Evolutionary conservation across 148 eudicot species (phyloP).

Genomic region (Rhododendron molle): DNA sequence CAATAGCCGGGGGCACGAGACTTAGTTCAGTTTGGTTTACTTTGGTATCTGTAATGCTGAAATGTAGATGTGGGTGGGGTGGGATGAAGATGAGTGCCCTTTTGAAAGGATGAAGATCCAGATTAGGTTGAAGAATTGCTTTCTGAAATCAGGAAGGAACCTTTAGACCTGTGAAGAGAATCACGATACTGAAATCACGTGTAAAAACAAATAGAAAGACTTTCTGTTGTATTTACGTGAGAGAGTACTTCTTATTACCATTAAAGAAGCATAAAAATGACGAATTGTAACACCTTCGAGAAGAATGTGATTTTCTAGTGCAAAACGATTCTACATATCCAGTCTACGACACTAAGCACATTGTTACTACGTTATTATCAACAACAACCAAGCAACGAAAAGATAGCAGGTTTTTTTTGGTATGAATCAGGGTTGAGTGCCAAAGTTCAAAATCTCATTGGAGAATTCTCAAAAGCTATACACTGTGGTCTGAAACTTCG

Average conservation of each 20-base stretch:
- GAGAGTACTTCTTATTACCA: background rate
- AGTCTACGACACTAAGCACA: background rate
- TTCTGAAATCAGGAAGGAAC: conserved; percentile 3
- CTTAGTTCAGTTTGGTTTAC: background rate
- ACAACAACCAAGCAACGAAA: background rate
- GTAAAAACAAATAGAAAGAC: background rate
- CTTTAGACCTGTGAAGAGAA: background rate
- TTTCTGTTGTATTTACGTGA: background rate
- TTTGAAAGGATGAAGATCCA: conserved; percentile 4
- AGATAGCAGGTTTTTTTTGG: background rate
- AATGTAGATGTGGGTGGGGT: background rate
- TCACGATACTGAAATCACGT: background rate
- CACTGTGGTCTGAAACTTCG: background rate
- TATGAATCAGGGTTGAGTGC: background rate
- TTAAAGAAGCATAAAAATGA: background rate
- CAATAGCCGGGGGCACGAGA: background rate
- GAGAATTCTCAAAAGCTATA: background rate
- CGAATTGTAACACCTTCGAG: background rate
- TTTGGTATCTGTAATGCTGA: background rate
- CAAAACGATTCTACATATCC: background rate
- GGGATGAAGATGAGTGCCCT: background rate
- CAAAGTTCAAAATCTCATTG: background rate
- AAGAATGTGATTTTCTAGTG: background rate
- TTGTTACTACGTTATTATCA: background rate
- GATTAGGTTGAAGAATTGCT: background rate